Evolutionary conservation across 257 asterid species (phyloP).

Genomic region (Fraxinus americana): DNA sequence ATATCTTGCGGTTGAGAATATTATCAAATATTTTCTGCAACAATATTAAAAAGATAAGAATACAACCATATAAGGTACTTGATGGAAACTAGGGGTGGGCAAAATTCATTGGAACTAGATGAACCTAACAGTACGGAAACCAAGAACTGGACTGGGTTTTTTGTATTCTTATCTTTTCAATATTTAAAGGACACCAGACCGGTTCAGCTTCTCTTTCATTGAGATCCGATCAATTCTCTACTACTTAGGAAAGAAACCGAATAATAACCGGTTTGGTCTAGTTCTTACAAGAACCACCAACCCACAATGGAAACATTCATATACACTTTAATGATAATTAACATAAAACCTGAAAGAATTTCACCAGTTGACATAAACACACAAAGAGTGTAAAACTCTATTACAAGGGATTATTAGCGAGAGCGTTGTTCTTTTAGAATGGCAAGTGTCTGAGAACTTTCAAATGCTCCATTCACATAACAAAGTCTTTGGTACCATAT

Average conservation of each 20-base stretch:
- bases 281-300: not conserved
- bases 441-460: not conserved
- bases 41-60: conserved; percentile 15
- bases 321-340: not conserved
- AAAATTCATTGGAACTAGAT: not conserved
- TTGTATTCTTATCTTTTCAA: too few relatives aligned
- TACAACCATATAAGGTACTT: not conserved
- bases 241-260: not conserved
- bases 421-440: not conserved
- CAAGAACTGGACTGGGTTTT: not conserved
- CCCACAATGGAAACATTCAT: not conserved
- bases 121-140: not conserved
- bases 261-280: not conserved
- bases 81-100: not conserved
- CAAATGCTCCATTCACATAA: not conserved
- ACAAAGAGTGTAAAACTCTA: too few relatives aligned
- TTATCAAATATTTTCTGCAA: conserved; percentile 85
- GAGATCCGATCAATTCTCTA: not conserved
- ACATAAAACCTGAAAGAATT: not conserved
- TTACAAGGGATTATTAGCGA: not conserved
- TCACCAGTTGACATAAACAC: not conserved
- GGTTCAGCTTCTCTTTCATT: not conserved
- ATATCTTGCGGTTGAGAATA: conserved; percentile 94
- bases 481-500: not conserved
- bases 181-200: not conserved